These are phyloP conservation scores for Gossypium davidsonii DNA, from an alignment of 441 rosid species.

Conservation along the genomic window DNA sequence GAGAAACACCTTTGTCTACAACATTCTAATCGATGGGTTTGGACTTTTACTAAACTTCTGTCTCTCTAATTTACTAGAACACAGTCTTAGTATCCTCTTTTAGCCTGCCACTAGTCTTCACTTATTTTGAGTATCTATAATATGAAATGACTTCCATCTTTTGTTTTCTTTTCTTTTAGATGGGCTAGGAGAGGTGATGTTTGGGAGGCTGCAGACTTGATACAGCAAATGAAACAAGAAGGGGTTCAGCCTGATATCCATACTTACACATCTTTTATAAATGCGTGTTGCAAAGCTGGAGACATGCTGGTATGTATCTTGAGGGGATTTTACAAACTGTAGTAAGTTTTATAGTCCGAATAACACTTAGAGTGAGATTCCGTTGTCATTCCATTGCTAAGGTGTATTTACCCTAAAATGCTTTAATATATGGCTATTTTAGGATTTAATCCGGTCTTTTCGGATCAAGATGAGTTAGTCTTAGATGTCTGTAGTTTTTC, in stretches of 20 bases:
- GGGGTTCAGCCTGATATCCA: conserved; percentile 85
- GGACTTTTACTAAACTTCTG: neutral
- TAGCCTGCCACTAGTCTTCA: neutral
- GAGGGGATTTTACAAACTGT: neutral
- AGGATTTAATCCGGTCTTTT: neutral
- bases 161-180: conserved; percentile 27
- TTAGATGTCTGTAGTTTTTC: neutral
- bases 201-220: conserved; percentile 95
- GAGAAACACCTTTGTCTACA: conserved; percentile 71
- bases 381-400: neutral
- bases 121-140: neutral
- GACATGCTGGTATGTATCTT: conserved; percentile 67
- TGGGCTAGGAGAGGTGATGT: conserved; percentile 99
- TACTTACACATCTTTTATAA: conserved; percentile 86
- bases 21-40: conserved; percentile 92
- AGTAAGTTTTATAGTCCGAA: neutral
- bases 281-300: conserved; percentile 94
- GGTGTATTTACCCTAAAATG: neutral
- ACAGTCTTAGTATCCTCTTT: neutral
- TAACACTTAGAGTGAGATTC: neutral
- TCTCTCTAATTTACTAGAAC: neutral
- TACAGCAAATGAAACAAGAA: conserved; percentile 86
- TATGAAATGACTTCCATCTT: neutral
- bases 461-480: neutral
- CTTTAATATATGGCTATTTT: neutral